Conservation (phyloP, 2,329 filamentous ascomycete genomes). For the Fonsecaea monophora region DNA sequence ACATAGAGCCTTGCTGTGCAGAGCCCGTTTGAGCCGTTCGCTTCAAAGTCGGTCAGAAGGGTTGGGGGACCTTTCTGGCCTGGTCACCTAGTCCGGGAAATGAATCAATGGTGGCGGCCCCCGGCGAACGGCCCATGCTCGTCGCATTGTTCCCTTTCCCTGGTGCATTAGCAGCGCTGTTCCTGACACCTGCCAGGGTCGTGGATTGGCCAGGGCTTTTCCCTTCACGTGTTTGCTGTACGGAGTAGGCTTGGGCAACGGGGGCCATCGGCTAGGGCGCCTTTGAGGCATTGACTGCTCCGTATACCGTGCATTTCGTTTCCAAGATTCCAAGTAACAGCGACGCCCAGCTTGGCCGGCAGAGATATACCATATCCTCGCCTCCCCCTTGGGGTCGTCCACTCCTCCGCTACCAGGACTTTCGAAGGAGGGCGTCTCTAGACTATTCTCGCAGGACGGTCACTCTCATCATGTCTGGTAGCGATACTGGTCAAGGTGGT, state of each 20-base stretch:
- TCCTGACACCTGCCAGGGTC: conserved; percentile 14
- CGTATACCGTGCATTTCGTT: not conserved
- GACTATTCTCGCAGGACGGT: not conserved
- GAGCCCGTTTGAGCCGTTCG: not conserved
- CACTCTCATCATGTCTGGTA: conserved; percentile 15
- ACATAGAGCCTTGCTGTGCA: not conserved
- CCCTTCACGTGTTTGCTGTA: not conserved
- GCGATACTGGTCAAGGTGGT: conserved; percentile 2
- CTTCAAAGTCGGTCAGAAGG: not conserved
- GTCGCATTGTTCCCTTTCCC: not conserved
- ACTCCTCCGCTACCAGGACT: not conserved
- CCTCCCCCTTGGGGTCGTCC: not conserved
- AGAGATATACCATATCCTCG: conserved; percentile 8
- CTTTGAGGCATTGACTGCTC: not conserved
- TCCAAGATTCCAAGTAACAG: not conserved
- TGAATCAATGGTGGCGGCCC: conserved; percentile 7
- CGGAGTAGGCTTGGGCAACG: not conserved
- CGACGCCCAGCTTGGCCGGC: not conserved
- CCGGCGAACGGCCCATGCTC: conserved; percentile 1
- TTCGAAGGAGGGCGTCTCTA: not conserved
- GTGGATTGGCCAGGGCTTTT: not conserved
- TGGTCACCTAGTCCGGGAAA: not conserved
- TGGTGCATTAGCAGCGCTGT: conserved; percentile 12
- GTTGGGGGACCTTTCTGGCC: not conserved
- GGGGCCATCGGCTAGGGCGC: not conserved